phyloP scores from a whole-genome alignment of 1,139 yeast species.

The Hyphopichia buzzinii region DNA sequence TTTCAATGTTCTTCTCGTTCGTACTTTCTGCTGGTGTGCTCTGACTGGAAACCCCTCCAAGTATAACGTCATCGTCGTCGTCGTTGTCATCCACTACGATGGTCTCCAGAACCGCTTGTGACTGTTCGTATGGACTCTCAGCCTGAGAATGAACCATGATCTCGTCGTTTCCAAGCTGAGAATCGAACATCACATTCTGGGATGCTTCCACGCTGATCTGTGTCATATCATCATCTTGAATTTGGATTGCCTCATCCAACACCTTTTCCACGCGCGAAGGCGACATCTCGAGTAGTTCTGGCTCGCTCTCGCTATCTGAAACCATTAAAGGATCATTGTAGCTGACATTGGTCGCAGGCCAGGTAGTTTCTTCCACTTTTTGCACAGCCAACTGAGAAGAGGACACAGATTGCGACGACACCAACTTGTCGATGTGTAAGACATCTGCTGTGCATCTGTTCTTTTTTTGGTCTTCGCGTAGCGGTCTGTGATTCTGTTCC shows the following conservation, averaged over 20 bases:
- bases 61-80: background rate
- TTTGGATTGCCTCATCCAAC: no score
- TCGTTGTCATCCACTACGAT: background rate
- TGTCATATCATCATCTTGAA: no score
- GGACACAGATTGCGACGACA: conserved; percentile 6
- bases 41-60: background rate
- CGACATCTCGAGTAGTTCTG: background rate
- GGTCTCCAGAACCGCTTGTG: no score
- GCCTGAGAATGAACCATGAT: conserved; percentile 1
- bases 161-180: conserved; percentile 2
- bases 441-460: conserved; percentile 4
- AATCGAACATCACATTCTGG: background rate
- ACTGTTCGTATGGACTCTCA: no score
- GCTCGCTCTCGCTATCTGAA: background rate
- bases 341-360: no score
- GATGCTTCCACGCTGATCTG: background rate
- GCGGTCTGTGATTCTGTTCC: no score
- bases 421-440: conserved; percentile 6
- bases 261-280: no score
- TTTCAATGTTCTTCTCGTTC: background rate
- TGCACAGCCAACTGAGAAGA: background rate
- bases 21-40: no score
- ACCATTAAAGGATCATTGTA: background rate
- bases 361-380: no score
- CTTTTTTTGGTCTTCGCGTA: background rate